Evolutionary conservation across 2,329 filamentous ascomycete species (phyloP), one percentile per base, ranked within the genome.

Genomic region (Fusarium sulawesiense): DNA sequence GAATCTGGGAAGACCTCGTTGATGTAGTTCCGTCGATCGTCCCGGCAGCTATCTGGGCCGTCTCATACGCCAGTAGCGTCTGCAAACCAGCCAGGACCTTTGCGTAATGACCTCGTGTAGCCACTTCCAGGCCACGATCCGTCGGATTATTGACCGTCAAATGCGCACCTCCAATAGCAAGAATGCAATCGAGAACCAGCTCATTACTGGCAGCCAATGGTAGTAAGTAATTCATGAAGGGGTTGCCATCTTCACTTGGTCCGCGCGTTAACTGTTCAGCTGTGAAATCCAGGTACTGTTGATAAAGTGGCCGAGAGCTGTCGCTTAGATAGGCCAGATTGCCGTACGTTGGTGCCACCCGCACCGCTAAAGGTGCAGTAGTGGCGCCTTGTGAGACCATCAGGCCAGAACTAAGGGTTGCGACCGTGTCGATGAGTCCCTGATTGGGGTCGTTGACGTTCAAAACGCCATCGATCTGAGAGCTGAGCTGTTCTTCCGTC

Each of bases 141-240:
- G 2, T n/a, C 2, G 37, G 25, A 3, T 40, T 6, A n/a, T 64
- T 64, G 1, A 64, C 23, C 0, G 30, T 45, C 3, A 64, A 2
- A 29, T 64, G 61, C 3, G 59, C 61, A 18, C 61, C 61, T 2
- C 49, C 59, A 45, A 64, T 64, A 8, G 61, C 59, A 3, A 64
- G 61, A 11, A 64, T 12, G 5, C 61, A 64, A n/a, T 64, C 37
- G 5, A 64, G 40, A 3, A 64, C 37, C n/a, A 64, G 44, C 3
- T 23, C 11, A 3, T 64, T 41, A 4, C n/a, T 45, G 10, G 37
- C 18, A 8, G 61, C 61, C 30, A 64, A 49, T 4, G 61, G 61
- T 0, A 64, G 61, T 12, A 64, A 12, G 8, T 64, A 64, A 2
- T 64, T 30, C 3, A 64, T 56, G 9, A 64, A 64, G 0, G 61